These are phyloP conservation scores for Patellifolia procumbens DNA, from an alignment of 179 eudicot species.

Conservation along the genomic window DNA sequence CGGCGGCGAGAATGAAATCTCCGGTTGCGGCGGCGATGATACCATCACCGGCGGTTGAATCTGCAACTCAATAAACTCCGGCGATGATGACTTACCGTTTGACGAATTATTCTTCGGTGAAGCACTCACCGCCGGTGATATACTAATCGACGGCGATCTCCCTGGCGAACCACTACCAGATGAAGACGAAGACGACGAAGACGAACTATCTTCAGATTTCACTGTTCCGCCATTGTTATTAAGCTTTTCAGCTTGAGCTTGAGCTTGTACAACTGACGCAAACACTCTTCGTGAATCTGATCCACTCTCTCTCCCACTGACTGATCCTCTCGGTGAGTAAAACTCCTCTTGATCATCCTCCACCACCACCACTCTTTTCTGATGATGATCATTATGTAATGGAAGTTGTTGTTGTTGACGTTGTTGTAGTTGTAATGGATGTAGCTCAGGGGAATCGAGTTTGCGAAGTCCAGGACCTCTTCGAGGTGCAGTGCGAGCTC, in stretches of 20 bases:
- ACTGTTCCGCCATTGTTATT: conserved; percentile 23
- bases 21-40: conserved; percentile 33
- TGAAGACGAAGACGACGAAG: conserved; percentile 54
- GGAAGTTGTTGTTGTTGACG: conserved; percentile 4
- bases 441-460: conserved; percentile 89
- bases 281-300: conserved; percentile 58
- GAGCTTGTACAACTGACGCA: conserved; percentile 37
- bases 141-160: conserved; percentile 57
- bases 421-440: conserved; percentile 43
- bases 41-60: conserved; percentile 32
- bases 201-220: conserved; percentile 29
- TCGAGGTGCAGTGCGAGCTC: background rate
- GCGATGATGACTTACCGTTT: conserved; percentile 64
- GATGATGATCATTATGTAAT: conserved; percentile 4
- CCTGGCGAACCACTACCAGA: conserved; percentile 58
- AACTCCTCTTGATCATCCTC: conserved; percentile 68
- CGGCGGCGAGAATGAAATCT: conserved; percentile 46
- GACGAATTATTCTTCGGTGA: conserved; percentile 48
- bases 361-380: conserved; percentile 30
- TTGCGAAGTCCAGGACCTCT: conserved; percentile 35
- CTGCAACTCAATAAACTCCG: conserved; percentile 52
- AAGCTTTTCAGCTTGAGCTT: conserved; percentile 34
- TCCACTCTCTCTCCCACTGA: conserved; percentile 55
- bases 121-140: conserved; percentile 69
- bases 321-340: conserved; percentile 75